Evolutionary conservation across 108 stramenopile genomes (phyloP).

Genomic region (Nitzschia sp.): DNA sequence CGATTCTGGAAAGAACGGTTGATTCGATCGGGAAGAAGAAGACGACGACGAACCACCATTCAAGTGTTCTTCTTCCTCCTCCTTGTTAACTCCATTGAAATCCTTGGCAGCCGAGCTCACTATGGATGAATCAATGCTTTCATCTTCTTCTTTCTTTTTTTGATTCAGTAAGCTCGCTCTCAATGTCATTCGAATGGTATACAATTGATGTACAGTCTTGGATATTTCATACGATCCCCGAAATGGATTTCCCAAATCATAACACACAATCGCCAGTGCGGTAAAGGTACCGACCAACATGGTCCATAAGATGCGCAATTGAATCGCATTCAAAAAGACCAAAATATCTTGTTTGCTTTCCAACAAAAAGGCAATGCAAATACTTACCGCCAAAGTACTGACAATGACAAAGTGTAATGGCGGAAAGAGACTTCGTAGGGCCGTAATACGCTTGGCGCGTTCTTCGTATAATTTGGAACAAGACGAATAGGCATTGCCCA

Average conservation of each 20-base stretch:
- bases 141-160: background rate
- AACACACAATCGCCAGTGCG: conserved; percentile 58
- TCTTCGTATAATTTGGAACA: conserved; percentile 48
- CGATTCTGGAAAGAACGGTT: too few species aligned
- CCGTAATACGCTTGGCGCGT: conserved; percentile 56
- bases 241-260: conserved; percentile 51
- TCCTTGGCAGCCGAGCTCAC: too few species aligned
- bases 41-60: too few species aligned
- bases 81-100: too few species aligned
- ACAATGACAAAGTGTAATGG: conserved; percentile 42
- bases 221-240: conserved; percentile 35
- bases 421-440: conserved; percentile 50
- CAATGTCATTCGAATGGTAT: conserved; percentile 61
- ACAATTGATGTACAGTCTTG: conserved; percentile 58
- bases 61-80: too few species aligned
- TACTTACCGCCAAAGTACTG: conserved; percentile 30
- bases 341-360: conserved; percentile 52
- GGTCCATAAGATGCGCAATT: conserved; percentile 56
- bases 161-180: background rate
- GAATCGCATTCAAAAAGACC: conserved; percentile 66
- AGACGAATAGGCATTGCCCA: conserved; percentile 47
- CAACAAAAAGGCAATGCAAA: conserved; percentile 40
- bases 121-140: too few species aligned
- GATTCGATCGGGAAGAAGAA: too few species aligned
- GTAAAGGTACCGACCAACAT: conserved; percentile 72